Conservation (phyloP, 73 alveolate genomes). For the Paramecium octaurelia region DNA sequence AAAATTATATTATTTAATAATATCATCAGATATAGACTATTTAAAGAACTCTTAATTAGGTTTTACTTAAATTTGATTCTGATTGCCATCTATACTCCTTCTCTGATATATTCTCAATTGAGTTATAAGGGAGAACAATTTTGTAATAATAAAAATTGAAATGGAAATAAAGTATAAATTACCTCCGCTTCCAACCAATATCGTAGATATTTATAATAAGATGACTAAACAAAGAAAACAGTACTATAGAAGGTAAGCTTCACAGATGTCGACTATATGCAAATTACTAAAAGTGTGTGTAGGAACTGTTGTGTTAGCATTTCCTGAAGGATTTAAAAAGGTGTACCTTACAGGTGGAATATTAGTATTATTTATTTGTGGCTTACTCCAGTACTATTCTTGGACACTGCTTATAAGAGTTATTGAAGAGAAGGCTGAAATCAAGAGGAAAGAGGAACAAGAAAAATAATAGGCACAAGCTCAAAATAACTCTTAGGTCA, state of each 20-base stretch:
- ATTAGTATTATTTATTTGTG: neutral
- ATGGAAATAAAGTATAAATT: constrained; percentile 34
- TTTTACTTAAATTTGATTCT: too few species aligned
- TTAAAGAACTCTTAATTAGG: too few species aligned
- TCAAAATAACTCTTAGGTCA: neutral
- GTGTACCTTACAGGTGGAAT: constrained; percentile 11
- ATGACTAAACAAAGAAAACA: neutral
- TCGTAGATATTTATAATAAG: constrained; percentile 1
- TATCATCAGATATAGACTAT: too few species aligned
- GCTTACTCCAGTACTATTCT: constrained; percentile 12
- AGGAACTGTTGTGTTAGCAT: constrained; percentile 48
- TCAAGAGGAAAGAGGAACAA: neutral
- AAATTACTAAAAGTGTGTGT: constrained; percentile 26
- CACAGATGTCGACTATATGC: constrained; percentile 33
- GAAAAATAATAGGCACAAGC: neutral
- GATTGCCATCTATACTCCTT: too few species aligned
- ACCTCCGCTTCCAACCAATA: constrained; percentile 14
- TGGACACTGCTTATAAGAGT: neutral
- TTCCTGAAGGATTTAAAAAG: constrained; percentile 40
- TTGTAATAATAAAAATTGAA: neutral
- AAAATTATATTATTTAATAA: too few species aligned
- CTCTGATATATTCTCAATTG: too few species aligned
- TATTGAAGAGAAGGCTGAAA: constrained; percentile 29
- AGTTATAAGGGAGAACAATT: too few species aligned
- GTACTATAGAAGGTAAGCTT: neutral